Conservation (phyloP, 352 stramenopile species). For the Globisporangium viniferum region DNA sequence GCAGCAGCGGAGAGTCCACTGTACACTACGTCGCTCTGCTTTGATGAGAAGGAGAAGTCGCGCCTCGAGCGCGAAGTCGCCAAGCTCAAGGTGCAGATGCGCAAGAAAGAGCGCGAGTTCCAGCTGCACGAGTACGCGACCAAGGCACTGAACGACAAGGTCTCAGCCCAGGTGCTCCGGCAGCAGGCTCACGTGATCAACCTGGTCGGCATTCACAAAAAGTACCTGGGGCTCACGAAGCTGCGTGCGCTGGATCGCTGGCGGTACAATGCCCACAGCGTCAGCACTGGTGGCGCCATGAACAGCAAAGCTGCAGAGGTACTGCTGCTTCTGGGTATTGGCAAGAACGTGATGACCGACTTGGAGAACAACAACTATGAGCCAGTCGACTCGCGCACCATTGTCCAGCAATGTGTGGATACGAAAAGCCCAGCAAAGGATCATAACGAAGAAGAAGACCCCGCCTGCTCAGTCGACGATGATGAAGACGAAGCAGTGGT, state of each 20-base stretch:
- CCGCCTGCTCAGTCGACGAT: constrained; percentile 7
- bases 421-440: not conserved
- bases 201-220: constrained; percentile 28
- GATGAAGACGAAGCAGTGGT: not conserved
- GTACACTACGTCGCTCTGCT: constrained; percentile 19
- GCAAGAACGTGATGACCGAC: constrained; percentile 13
- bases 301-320: not conserved
- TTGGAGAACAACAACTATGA: constrained; percentile 6
- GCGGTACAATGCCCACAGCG: constrained; percentile 14
- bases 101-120: constrained; percentile 34
- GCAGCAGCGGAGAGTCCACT: constrained; percentile 3
- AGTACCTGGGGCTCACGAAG: constrained; percentile 19
- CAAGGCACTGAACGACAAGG: constrained; percentile 15
- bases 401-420: not conserved
- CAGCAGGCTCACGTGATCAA: constrained; percentile 35
- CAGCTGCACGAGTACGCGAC: constrained; percentile 16
- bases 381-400: not conserved
- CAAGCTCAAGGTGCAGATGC: constrained; percentile 31
- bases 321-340: not conserved
- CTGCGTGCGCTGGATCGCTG: constrained; percentile 35
- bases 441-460: not conserved
- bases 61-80: constrained; percentile 36
- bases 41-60: constrained; percentile 33
- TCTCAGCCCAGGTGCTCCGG: constrained; percentile 8
- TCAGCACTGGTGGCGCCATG: not conserved